Evolutionary conservation across 495 filamentous ascomycete species (phyloP).

Genomic region (Cladorrhinum samala): DNA sequence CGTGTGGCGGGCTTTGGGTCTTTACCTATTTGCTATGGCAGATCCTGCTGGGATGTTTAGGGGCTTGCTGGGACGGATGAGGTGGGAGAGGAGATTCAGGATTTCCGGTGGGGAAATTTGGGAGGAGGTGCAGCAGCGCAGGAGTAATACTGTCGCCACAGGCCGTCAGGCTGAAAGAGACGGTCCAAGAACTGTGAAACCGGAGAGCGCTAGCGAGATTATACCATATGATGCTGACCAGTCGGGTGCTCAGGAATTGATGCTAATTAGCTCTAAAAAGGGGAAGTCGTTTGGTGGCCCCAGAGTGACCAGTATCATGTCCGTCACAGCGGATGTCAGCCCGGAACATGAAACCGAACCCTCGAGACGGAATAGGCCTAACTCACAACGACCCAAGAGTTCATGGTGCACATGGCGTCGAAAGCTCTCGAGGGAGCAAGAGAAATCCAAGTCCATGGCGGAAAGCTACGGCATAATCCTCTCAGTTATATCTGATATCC

Average conservation of each 20-base stretch:
- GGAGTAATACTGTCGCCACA: no score
- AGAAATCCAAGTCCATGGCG: neutral
- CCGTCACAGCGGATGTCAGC: no score
- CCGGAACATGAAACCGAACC: no score
- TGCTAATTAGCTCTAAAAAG: neutral
- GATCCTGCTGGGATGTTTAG: neutral
- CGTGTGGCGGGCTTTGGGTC: neutral
- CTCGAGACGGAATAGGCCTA: neutral
- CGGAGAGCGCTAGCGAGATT: no score
- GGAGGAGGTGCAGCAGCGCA: neutral
- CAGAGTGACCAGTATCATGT: no score
- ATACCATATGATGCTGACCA: no score
- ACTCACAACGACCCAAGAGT: neutral
- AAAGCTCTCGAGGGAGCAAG: neutral
- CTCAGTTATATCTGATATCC: neutral
- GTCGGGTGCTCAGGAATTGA: no score
- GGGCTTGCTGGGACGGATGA: neutral
- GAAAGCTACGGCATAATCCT: neutral
- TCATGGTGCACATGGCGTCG: neutral
- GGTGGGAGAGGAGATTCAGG: neutral
- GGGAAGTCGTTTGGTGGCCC: neutral
- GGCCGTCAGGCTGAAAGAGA: no score
- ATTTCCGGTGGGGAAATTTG: neutral
- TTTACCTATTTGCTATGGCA: neutral
- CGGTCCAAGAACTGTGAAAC: no score